A percentile compares a stretch with the other conserved stretches of the same genome.
These are phyloP conservation scores for Fusarium gaditjirri DNA, from an alignment of 2,329 filamentous ascomycete species.

Conservation along the genomic window DNA sequence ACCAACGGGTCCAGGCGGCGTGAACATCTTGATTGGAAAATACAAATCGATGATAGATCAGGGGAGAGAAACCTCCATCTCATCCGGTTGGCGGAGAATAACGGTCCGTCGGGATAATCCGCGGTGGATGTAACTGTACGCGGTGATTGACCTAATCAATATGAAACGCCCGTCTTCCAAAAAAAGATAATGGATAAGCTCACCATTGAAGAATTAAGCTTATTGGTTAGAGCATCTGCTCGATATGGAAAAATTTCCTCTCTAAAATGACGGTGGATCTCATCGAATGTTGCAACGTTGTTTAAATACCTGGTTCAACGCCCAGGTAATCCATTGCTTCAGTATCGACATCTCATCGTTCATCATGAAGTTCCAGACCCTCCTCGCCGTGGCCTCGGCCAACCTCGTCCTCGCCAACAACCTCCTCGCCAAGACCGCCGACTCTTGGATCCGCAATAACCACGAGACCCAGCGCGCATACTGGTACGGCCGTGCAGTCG, in stretches of 20 bases:
- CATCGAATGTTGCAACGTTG: neutral
- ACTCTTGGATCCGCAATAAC: slow-evolving; percentile 39
- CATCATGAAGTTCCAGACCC: slow-evolving; percentile 36
- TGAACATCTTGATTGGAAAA: neutral
- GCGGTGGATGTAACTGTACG: slow-evolving; percentile 2
- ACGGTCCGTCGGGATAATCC: neutral
- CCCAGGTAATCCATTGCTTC: neutral
- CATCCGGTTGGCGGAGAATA: slow-evolving; percentile 22
- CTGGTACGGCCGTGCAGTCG: slow-evolving; percentile 38
- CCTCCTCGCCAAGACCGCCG: slow-evolving; percentile 28
- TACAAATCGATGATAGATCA: neutral
- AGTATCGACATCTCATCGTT: slow-evolving; percentile 8
- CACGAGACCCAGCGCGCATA: slow-evolving; percentile 34
- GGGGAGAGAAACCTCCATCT: neutral
- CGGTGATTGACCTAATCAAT: slow-evolving; percentile 16
- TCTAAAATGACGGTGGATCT: slow-evolving; percentile 3
- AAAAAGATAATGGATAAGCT: slow-evolving; percentile 3
- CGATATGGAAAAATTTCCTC: neutral
- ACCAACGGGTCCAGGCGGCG: neutral
- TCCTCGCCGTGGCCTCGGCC: slow-evolving; percentile 31
- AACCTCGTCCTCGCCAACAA: slow-evolving; percentile 24
- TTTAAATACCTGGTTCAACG: neutral
- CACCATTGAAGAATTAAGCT: neutral
- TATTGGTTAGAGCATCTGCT: neutral
- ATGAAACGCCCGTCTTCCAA: neutral